Evolutionary conservation across 352 stramenopile species (phyloP).

Genomic region (Phytophthora sojae): DNA sequence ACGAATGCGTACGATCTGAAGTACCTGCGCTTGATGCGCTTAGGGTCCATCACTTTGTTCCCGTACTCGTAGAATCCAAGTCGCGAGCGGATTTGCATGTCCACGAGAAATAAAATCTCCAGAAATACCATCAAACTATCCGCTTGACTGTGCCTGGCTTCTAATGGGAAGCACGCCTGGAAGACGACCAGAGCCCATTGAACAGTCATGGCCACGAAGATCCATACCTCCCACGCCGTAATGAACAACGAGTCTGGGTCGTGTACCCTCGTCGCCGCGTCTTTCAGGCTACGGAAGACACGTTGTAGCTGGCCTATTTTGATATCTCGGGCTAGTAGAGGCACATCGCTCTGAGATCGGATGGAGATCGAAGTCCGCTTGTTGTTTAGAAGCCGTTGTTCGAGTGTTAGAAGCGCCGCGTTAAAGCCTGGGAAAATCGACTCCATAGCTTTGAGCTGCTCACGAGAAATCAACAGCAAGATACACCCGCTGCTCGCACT

Average conservation of each 20-base stretch:
- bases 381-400: neutral
- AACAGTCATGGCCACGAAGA: conserved; percentile 56
- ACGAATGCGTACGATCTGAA: conserved; percentile 48
- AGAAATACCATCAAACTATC: conserved; percentile 42
- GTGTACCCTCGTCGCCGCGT: conserved; percentile 1
- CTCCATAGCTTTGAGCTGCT: neutral
- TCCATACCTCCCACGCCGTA: conserved; percentile 60
- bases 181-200: conserved; percentile 62
- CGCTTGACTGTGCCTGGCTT: neutral
- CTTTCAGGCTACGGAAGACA: neutral
- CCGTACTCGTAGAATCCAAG: conserved; percentile 70
- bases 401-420: neutral
- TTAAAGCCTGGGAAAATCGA: neutral
- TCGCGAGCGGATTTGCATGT: conserved; percentile 58
- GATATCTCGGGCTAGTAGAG: neutral
- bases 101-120: conserved; percentile 53
- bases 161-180: conserved; percentile 45
- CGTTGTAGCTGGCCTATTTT: neutral
- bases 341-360: neutral
- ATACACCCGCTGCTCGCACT: neutral
- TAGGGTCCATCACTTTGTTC: conserved; percentile 63
- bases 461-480: neutral
- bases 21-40: conserved; percentile 44
- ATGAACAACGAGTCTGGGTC: conserved; percentile 59
- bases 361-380: neutral